These are phyloP conservation scores for Globisporangium paroecandrum DNA, from an alignment of 352 stramenopile genomes.

Conservation along the genomic window DNA sequence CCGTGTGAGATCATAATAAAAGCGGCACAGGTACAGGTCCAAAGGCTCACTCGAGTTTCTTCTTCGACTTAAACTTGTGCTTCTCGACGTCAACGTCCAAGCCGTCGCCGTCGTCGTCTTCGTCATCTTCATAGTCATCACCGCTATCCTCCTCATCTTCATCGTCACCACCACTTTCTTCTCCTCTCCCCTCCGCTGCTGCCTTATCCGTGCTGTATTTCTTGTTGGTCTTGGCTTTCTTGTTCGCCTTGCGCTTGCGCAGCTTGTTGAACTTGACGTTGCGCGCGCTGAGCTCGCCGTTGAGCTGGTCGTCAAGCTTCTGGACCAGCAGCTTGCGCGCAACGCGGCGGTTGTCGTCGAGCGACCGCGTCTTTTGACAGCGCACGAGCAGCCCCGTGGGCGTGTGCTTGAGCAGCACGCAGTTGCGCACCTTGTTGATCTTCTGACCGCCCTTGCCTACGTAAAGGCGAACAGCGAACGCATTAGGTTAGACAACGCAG, in stretches of 20 bases:
- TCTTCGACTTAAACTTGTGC: constrained; percentile 37
- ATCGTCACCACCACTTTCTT: constrained; percentile 13
- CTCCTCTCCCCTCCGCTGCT: constrained; percentile 7
- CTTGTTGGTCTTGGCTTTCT: constrained; percentile 47
- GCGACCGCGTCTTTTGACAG: constrained; percentile 77
- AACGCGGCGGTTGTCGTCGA: constrained; percentile 74
- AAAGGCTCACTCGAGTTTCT: background rate
- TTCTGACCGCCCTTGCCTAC: constrained; percentile 85
- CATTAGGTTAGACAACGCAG: background rate
- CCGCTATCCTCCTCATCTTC: constrained; percentile 14
- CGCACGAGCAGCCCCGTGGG: constrained; percentile 75
- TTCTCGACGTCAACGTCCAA: constrained; percentile 14
- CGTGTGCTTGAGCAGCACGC: constrained; percentile 81
- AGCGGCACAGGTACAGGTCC: background rate
- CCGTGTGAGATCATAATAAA: background rate
- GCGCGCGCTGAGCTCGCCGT: constrained; percentile 52
- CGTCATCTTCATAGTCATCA: constrained; percentile 22
- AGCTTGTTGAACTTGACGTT: constrained; percentile 66
- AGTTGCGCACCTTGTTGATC: constrained; percentile 91
- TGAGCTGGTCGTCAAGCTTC: constrained; percentile 76
- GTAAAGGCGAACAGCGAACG: background rate
- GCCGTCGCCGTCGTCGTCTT: background rate
- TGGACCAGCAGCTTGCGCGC: constrained; percentile 65
- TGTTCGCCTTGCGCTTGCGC: constrained; percentile 63
- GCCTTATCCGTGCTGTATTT: constrained; percentile 37